phyloP scores from a whole-genome alignment of 768 basidiomycete genomes.

The Royoungia palumana region DNA sequence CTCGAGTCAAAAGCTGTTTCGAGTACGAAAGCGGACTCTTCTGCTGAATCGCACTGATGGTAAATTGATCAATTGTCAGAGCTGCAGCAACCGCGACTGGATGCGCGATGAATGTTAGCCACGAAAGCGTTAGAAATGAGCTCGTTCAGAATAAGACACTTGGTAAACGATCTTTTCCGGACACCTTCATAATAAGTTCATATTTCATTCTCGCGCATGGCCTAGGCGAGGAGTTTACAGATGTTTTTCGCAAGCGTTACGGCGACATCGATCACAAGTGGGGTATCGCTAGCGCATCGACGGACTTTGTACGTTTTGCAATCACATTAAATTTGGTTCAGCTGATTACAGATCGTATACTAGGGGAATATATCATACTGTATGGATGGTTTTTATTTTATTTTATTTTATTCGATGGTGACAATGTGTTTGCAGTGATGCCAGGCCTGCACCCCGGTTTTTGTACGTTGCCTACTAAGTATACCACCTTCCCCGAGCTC shows the following conservation, averaged over 20 bases:
- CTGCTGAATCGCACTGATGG: not conserved
- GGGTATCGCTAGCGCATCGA: slow-evolving; percentile 71
- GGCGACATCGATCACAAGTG: slow-evolving; percentile 59
- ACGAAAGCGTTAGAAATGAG: slow-evolving; percentile 41
- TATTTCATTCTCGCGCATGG: not conserved
- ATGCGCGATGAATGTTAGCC: slow-evolving; percentile 48
- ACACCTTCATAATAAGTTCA: no score
- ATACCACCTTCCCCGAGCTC: no score
- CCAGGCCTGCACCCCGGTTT: slow-evolving; percentile 73
- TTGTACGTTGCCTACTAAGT: slow-evolving; percentile 18
- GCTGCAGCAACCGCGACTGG: slow-evolving; percentile 67
- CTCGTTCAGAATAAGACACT: slow-evolving; percentile 65
- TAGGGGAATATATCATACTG: slow-evolving; percentile 64
- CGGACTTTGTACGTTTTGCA: slow-evolving; percentile 65
- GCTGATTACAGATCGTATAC: not conserved
- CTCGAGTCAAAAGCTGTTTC: slow-evolving; percentile 70
- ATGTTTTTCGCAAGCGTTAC: slow-evolving; percentile 55
- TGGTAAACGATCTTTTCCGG: slow-evolving; percentile 33
- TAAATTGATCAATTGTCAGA: slow-evolving; percentile 29
- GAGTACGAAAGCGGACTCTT: slow-evolving; percentile 42
- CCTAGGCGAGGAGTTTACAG: slow-evolving; percentile 61
- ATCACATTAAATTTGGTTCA: no score
- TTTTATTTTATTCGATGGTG: not conserved
- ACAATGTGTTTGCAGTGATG: slow-evolving; percentile 35
- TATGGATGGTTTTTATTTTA: slow-evolving; percentile 22